Evolutionary conservation across 495 filamentous ascomycete genomes (phyloP).

Genomic region (Friedmanniomyces endolithicus): DNA sequence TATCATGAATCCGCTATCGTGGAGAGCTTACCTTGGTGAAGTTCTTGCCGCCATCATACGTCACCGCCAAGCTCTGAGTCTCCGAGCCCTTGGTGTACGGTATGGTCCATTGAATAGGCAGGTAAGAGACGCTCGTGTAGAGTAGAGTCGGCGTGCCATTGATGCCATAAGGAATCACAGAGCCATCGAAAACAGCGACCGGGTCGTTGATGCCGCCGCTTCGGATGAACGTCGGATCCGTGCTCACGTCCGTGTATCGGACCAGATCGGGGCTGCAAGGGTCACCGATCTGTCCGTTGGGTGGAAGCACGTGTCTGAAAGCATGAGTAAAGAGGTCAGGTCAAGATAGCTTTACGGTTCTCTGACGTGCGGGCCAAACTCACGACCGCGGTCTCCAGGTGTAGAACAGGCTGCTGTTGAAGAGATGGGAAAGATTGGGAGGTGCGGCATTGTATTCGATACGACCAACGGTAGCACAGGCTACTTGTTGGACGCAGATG

Average conservation of each 20-base stretch:
- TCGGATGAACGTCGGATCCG: background rate
- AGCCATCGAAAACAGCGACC: conserved; percentile 1
- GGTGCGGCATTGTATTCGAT: background rate
- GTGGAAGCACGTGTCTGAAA: background rate
- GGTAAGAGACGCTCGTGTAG: background rate
- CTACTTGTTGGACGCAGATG: background rate
- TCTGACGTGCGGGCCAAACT: too few relatives aligned
- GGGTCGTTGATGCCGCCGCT: background rate
- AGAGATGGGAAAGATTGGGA: background rate
- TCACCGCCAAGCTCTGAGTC: background rate
- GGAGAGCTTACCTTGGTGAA: conserved; percentile 1
- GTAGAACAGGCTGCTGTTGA: conserved; percentile 2
- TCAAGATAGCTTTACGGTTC: too few relatives aligned
- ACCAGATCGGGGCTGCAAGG: conserved; percentile 1
- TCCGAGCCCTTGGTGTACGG: background rate
- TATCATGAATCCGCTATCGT: too few relatives aligned
- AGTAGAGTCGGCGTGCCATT: conserved; percentile 1
- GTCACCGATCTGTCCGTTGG: background rate
- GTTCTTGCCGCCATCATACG: background rate
- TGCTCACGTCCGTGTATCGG: background rate
- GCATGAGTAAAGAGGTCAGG: too few relatives aligned
- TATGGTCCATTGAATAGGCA: conserved; percentile 4
- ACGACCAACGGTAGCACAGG: background rate
- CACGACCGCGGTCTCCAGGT: background rate
- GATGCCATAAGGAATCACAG: conserved; percentile 1